These are phyloP conservation scores for Akanthomyces dipterigenus DNA, from an alignment of 2,329 filamentous ascomycete genomes.

Conservation along the genomic window DNA sequence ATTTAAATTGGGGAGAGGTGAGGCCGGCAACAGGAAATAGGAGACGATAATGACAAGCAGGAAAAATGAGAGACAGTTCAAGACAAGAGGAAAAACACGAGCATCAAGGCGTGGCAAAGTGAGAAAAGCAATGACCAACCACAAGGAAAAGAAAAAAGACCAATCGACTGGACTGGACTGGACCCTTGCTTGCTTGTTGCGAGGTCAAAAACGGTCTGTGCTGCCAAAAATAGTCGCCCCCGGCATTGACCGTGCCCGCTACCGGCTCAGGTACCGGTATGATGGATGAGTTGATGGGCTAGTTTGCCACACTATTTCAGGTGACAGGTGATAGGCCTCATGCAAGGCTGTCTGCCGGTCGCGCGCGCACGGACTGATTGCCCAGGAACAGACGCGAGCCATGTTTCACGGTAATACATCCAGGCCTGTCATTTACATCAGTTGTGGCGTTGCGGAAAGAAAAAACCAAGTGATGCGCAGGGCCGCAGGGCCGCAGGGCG, in stretches of 20 bases:
- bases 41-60: neutral
- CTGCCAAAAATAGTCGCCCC: neutral
- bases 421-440: neutral
- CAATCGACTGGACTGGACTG: too few species aligned
- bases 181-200: neutral
- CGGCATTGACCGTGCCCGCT: neutral
- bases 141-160: neutral
- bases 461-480: neutral
- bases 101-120: too few species aligned
- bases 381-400: conserved; percentile 1
- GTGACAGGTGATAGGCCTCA: neutral
- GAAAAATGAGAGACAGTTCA: neutral
- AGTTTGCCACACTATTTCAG: neutral
- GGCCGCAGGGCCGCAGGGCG: too few species aligned
- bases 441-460: neutral
- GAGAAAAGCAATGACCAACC: neutral
- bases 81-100: neutral
- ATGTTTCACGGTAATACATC: conserved; percentile 6
- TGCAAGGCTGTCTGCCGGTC: neutral
- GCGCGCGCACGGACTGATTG: conserved; percentile 8
- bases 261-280: conserved; percentile 1
- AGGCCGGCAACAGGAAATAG: neutral
- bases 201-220: neutral
- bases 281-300: neutral
- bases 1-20: neutral